A percentile compares a stretch with the other conserved stretches of the same genome.
These are phyloP conservation scores for Sporothrix mexicana DNA, from an alignment of 2,329 filamentous ascomycete genomes.

Conservation along the genomic window DNA sequence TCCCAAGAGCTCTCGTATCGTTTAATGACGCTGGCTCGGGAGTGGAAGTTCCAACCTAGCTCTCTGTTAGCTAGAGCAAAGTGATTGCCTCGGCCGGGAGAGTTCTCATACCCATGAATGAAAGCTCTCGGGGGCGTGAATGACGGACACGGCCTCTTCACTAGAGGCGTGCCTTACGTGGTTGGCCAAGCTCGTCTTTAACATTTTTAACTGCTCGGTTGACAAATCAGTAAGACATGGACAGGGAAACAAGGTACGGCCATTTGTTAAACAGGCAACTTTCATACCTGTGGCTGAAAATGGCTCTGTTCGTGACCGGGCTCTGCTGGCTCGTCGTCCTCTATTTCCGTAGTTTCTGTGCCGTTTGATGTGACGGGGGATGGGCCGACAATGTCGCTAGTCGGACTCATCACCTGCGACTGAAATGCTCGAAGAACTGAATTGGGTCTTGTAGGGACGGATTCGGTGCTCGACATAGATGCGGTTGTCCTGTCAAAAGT, in stretches of 20 bases:
- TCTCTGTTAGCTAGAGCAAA: not conserved
- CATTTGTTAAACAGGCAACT: not conserved
- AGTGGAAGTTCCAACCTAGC: constrained; percentile 27
- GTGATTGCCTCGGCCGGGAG: not conserved
- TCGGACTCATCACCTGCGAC: constrained; percentile 64
- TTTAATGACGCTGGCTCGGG: constrained; percentile 26
- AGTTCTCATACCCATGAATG: constrained; percentile 70
- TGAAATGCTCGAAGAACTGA: constrained; percentile 57
- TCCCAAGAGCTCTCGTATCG: constrained; percentile 44
- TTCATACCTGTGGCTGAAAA: constrained; percentile 47
- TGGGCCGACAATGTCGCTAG: constrained; percentile 74
- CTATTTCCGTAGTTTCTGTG: constrained; percentile 82
- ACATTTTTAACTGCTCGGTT: constrained; percentile 53
- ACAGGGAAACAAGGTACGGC: no score
- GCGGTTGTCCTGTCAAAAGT: constrained; percentile 48
- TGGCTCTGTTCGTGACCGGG: not conserved
- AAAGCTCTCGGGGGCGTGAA: constrained; percentile 87
- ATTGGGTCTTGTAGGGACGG: constrained; percentile 58
- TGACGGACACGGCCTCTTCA: constrained; percentile 86
- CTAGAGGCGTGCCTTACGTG: constrained; percentile 64
- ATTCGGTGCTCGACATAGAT: constrained; percentile 47
- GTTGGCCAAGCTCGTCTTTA: constrained; percentile 63
- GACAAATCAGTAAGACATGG: not conserved
- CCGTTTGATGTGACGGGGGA: constrained; percentile 86
- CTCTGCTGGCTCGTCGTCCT: constrained; percentile 64